phyloP scores from a whole-genome alignment of 2,329 filamentous ascomycete genomes.

The Pseudomassariella vexata region DNA sequence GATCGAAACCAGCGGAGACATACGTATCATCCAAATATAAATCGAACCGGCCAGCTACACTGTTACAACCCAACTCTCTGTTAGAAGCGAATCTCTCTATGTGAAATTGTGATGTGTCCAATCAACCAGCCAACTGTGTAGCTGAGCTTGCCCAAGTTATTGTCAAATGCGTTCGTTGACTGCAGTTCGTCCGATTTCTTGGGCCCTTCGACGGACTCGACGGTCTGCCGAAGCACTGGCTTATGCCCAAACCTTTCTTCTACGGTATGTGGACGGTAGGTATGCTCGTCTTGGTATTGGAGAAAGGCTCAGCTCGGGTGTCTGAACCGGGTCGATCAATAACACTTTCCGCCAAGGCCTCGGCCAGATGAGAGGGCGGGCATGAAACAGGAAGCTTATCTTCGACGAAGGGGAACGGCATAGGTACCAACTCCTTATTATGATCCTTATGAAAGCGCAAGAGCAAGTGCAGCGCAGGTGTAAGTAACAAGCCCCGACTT shows the following conservation, averaged over 20 bases:
- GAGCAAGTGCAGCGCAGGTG: too few relatives aligned
- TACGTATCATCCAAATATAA: too few relatives aligned
- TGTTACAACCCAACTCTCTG: too few relatives aligned
- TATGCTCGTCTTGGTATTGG: constrained; percentile 6
- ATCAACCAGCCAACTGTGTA: not conserved
- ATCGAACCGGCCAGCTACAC: too few relatives aligned
- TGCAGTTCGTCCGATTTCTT: not conserved
- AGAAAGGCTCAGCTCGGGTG: constrained; percentile 5
- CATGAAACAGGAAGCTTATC: constrained; percentile 4
- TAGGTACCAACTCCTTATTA: constrained; percentile 2
- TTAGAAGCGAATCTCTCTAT: too few relatives aligned
- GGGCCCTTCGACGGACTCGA: constrained; percentile 2
- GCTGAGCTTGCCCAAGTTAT: not conserved
- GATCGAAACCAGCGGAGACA: too few relatives aligned
- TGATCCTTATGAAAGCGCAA: constrained; percentile 2
- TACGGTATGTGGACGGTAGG: constrained; percentile 1
- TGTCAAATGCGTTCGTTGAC: not conserved
- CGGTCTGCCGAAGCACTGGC: constrained; percentile 3
- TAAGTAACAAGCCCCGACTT: too few relatives aligned
- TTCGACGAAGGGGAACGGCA: constrained; percentile 4
- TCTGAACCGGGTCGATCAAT: constrained; percentile 1
- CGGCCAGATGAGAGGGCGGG: constrained; percentile 2
- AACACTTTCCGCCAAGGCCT: constrained; percentile 3
- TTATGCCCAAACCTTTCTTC: constrained; percentile 8
- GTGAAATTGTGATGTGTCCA: too few relatives aligned